Evolutionary conservation across 345 rosid species (phyloP).

Genomic region (Capsella bursapastoris): DNA sequence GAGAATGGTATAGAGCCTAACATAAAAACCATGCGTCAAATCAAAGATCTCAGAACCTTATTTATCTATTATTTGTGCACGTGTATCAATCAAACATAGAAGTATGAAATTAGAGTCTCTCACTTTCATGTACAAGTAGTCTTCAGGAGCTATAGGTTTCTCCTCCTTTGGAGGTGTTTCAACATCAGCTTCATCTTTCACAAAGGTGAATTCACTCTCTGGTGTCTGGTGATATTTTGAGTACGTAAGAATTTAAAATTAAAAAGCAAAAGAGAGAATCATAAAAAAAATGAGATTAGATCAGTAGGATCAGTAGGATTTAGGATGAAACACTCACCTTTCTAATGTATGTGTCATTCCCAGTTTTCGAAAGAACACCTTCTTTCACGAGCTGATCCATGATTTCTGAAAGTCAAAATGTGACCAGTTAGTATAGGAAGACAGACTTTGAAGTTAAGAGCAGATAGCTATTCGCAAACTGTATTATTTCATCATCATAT

Average conservation of each 20-base stretch:
- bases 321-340: constrained; percentile 51
- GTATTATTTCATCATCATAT: constrained; percentile 7
- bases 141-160: constrained; percentile 56
- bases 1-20: constrained; percentile 81
- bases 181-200: constrained; percentile 77
- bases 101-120: constrained; percentile 24
- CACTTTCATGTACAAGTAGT: constrained; percentile 82
- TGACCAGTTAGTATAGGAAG: constrained; percentile 27
- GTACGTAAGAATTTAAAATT: not conserved
- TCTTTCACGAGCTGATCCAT: constrained; percentile 78
- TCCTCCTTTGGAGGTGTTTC: constrained; percentile 43
- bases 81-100: constrained; percentile 13
- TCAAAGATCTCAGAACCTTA: constrained; percentile 2
- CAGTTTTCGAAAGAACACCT: constrained; percentile 63
- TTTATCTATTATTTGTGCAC: not conserved
- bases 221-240: constrained; percentile 47
- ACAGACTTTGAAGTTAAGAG: constrained; percentile 17
- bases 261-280: not conserved
- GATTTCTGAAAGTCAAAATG: constrained; percentile 63
- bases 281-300: not conserved
- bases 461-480: constrained; percentile 3
- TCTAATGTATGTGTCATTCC: constrained; percentile 63
- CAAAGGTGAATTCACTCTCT: constrained; percentile 59
- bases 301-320: constrained; percentile 2
- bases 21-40: not conserved